Base-by-base conservation (phyloP, 2,329 filamentous ascomycete genomes). In the Fusarium kyushuense region DNA sequence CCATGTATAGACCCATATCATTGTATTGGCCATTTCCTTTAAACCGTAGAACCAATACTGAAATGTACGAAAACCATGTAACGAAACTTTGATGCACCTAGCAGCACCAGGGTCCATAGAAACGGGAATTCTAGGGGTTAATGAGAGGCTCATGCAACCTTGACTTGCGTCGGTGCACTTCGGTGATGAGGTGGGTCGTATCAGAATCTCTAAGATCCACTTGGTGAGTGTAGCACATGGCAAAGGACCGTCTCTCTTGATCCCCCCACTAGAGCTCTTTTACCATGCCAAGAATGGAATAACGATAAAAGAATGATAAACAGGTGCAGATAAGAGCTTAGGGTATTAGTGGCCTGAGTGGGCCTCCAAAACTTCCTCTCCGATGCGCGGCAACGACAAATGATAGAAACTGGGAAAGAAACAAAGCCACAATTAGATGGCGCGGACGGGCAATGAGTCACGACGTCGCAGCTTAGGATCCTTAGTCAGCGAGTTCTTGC, bases 401-500 rank as follows among this genome's bases (percentile, higher is more conserved):
- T 14, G 14, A 41, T 6, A 13, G n/a, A 23, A 32, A 40, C 32
- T 27, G 19, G 6, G 30, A 19, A 40, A 32, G 43, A 9, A 40
- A 60, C 29, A 33, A 10, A 11, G 16, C 27, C 21, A 4, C 7
- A 19, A 52, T 49, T 75, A 78, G 32, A 78, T 74, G 56, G 74
- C 75, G 10, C 76, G 73, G 27, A 78, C 76, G 9, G 76, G 76
- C 5, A 76, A 64, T 21, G 76, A 76, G 23, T 76, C 69, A 36
- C 72, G 73, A 36, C 70, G 68, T 11, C 67, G 63, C 25, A 69
- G 38, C 62, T 72, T 72, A 48, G 64, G 58, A 36, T 75, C 70
- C 60, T 73, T 75, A 17, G 75, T 78, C 59, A 80, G 63, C 35
- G 76, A 76, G 51, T 79, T 79, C 55, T 67, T 72, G 69, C 82